Conservation (phyloP, 148 eudicot species). For the Chenopodium suecicum region DNA sequence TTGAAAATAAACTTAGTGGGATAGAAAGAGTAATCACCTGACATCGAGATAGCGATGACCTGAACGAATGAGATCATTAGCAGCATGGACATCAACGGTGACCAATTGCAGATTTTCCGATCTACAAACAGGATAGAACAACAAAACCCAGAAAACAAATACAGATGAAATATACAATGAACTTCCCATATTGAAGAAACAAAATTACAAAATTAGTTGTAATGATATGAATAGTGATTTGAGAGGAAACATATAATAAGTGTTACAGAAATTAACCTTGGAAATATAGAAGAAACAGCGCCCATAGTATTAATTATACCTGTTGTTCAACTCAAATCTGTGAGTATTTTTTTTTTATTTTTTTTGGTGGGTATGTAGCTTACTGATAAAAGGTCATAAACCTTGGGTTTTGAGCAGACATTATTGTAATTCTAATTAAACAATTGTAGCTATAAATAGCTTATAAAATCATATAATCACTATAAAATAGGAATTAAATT, state of each 20-base stretch:
- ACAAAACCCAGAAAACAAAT: constrained; percentile 14
- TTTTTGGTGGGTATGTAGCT: constrained; percentile 2
- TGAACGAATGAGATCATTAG: constrained; percentile 44
- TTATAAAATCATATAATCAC: too few species aligned
- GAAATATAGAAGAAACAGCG: constrained; percentile 7
- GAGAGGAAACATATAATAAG: neutral
- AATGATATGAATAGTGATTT: neutral
- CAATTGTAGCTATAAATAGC: too few species aligned
- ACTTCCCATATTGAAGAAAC: neutral
- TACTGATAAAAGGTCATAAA: neutral
- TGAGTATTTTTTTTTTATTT: neutral
- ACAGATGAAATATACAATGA: neutral
- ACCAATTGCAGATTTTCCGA: constrained; percentile 29
- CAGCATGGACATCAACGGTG: constrained; percentile 55
- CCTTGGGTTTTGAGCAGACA: too few species aligned
- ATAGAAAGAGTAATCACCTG: constrained; percentile 36
- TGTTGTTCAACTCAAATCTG: constrained; percentile 9
- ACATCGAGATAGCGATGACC: constrained; percentile 73
- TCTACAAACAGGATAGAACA: constrained; percentile 19
- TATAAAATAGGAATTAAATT: too few species aligned
- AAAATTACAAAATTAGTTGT: too few species aligned
- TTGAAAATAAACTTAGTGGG: too few species aligned
- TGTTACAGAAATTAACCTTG: constrained; percentile 10
- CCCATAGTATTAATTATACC: neutral
- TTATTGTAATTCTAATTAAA: too few species aligned